These are phyloP conservation scores for Rhexocercosporidium sp. DNA, from an alignment of 2,329 filamentous ascomycete genomes.

Conservation along the genomic window DNA sequence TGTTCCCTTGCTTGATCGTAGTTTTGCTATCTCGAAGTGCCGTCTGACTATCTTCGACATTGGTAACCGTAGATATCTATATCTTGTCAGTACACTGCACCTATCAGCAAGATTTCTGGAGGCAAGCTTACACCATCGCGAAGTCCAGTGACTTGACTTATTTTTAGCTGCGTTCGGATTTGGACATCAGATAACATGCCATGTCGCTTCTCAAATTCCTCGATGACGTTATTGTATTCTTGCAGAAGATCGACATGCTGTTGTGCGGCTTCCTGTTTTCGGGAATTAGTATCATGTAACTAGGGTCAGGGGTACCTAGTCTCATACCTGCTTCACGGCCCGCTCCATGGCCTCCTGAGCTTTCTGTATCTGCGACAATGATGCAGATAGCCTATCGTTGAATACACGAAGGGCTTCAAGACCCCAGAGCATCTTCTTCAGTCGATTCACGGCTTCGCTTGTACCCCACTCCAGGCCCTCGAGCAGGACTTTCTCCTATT, in stretches of 20 bases:
- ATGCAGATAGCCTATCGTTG: constrained; percentile 27
- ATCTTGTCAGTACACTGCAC: background rate
- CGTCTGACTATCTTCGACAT: constrained; percentile 29
- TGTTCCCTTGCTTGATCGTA: constrained; percentile 66
- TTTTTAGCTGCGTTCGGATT: constrained; percentile 28
- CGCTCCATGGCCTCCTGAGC: constrained; percentile 30
- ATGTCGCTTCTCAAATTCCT: constrained; percentile 33
- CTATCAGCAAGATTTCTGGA: background rate
- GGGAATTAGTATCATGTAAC: background rate
- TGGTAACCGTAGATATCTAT: constrained; percentile 31
- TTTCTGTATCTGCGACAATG: constrained; percentile 30
- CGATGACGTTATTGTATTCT: constrained; percentile 28
- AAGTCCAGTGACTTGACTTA: constrained; percentile 28
- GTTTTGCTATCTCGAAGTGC: constrained; percentile 60
- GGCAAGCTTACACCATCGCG: constrained; percentile 26
- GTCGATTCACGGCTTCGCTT: constrained; percentile 25
- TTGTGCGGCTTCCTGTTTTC: constrained; percentile 21
- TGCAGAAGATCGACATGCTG: constrained; percentile 29
- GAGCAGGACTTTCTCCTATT: constrained; percentile 29
- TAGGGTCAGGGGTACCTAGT: background rate
- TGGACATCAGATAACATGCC: constrained; percentile 28
- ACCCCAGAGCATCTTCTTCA: constrained; percentile 34
- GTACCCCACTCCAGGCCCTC: constrained; percentile 30
- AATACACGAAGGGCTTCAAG: constrained; percentile 31
- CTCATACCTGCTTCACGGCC: constrained; percentile 22